A percentile compares a stretch with the other conserved stretches of the same genome.
Conservation (phyloP, 805 yeast species). For the Candida dendrica region DNA sequence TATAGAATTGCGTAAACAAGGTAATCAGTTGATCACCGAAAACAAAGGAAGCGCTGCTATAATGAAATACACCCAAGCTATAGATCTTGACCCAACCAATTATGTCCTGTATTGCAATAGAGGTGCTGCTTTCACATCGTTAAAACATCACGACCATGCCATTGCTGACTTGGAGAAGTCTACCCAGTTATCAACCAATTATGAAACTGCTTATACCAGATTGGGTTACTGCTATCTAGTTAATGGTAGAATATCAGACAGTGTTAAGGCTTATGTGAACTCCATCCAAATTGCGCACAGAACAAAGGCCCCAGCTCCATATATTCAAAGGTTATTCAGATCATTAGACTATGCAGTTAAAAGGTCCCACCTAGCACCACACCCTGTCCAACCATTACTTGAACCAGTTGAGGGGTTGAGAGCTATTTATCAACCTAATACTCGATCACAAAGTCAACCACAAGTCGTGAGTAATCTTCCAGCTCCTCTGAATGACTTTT, state of each 20-base stretch:
- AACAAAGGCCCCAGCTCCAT: slow-evolving; percentile 7
- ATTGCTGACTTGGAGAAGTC: slow-evolving; percentile 28
- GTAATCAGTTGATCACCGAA: slow-evolving; percentile 10
- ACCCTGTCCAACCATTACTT: neutral
- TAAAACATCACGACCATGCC: slow-evolving; percentile 29
- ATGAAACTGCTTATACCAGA: slow-evolving; percentile 32
- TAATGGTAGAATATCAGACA: slow-evolving; percentile 28
- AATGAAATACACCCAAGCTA: slow-evolving; percentile 29
- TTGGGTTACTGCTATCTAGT: slow-evolving; percentile 28
- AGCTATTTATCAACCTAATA: no score
- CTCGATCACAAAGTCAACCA: no score
- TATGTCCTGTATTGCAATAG: slow-evolving; percentile 30
- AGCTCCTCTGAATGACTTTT: no score
- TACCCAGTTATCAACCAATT: slow-evolving; percentile 23
- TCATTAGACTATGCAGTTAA: slow-evolving; percentile 11
- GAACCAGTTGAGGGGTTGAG: neutral
- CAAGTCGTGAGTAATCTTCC: no score
- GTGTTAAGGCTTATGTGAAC: slow-evolving; percentile 28
- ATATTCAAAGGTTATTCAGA: slow-evolving; percentile 9
- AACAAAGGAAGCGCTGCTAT: slow-evolving; percentile 23
- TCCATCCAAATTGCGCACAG: slow-evolving; percentile 22
- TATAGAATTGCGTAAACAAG: slow-evolving; percentile 10
- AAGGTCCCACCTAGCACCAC: slow-evolving; percentile 5
- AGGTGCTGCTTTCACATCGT: slow-evolving; percentile 31
- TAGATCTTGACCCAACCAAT: slow-evolving; percentile 24